Evolutionary conservation across 495 filamentous ascomycete species (phyloP).

Genomic region (Penicillium simplicissimum): DNA sequence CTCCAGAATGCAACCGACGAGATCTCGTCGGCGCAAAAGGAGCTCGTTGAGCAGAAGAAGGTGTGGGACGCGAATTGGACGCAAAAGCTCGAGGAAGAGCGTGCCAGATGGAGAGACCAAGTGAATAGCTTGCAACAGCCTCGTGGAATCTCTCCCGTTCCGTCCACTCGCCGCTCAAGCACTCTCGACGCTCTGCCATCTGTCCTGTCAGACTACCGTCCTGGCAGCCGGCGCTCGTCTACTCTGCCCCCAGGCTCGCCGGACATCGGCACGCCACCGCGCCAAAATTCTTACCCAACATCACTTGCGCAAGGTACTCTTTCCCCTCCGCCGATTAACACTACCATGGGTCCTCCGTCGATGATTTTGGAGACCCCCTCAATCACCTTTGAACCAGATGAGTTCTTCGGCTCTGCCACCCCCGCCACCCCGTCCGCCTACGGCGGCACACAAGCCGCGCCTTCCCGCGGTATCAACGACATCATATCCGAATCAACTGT

Average conservation of each 20-base stretch:
- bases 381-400: conserved; percentile 63
- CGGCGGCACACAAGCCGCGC: conserved; percentile 37
- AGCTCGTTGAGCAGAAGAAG: conserved; percentile 72
- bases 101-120: conserved; percentile 71
- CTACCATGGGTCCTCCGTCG: conserved; percentile 26
- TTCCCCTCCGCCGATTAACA: conserved; percentile 37
- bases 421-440: conserved; percentile 63
- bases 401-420: conserved; percentile 60
- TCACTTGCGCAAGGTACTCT: conserved; percentile 39
- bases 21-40: conserved; percentile 55
- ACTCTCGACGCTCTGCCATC: conserved; percentile 39
- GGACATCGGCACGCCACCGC: conserved; percentile 42
- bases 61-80: conserved; percentile 60
- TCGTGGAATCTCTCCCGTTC: conserved; percentile 50
- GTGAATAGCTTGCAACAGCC: conserved; percentile 45
- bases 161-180: conserved; percentile 47
- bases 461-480: conserved; percentile 71
- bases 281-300: conserved; percentile 45
- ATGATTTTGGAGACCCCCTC: conserved; percentile 55
- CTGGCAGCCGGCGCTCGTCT: conserved; percentile 51
- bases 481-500: conserved; percentile 86
- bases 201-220: conserved; percentile 38
- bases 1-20: conserved; percentile 67
- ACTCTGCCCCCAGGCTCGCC: conserved; percentile 41
- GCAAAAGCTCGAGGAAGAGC: conserved; percentile 70